phyloP scores from a whole-genome alignment of 2,329 filamentous ascomycete genomes.

The Ceratocystis variospora region DNA sequence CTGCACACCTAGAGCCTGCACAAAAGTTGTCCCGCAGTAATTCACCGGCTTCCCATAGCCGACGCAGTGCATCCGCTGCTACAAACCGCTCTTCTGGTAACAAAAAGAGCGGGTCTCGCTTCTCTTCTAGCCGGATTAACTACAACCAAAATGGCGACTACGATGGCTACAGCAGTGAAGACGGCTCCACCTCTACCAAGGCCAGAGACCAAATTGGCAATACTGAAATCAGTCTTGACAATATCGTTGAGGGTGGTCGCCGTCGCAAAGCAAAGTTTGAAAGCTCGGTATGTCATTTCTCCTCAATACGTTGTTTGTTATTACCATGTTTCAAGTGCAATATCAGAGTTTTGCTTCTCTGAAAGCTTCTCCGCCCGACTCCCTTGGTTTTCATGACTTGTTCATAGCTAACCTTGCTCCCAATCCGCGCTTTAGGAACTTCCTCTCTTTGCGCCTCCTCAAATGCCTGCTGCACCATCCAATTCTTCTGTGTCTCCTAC shows the following conservation, averaged over 20 bases:
- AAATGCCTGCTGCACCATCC: conserved; percentile 89
- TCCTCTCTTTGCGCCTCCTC: conserved; percentile 83
- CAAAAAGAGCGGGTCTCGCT: conserved; percentile 55
- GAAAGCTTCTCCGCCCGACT: background rate
- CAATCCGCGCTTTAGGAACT: conserved; percentile 53
- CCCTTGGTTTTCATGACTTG: conserved; percentile 18
- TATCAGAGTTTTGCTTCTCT: background rate
- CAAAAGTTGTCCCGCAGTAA: conserved; percentile 48
- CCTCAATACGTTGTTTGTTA: no score
- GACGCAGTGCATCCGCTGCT: conserved; percentile 61
- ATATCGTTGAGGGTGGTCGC: conserved; percentile 92
- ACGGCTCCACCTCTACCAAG: conserved; percentile 63
- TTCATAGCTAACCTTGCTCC: conserved; percentile 24
- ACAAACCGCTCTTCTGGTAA: conserved; percentile 30
- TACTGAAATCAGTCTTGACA: conserved; percentile 94
- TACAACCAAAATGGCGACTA: conserved; percentile 44
- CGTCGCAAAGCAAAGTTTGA: conserved; percentile 91
- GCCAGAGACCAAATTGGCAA: conserved; percentile 78
- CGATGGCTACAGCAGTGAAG: conserved; percentile 79
- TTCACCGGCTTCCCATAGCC: conserved; percentile 54
- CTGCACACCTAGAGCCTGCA: conserved; percentile 41
- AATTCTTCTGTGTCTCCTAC: conserved; percentile 92
- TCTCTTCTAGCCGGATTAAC: conserved; percentile 30
- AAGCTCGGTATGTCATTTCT: conserved; percentile 65
- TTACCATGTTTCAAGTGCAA: background rate